A percentile compares a stretch with the other conserved stretches of the same genome.
These are phyloP conservation scores for Protomyces macrosporus DNA, from an alignment of 1,139 yeast species.

Conservation along the genomic window DNA sequence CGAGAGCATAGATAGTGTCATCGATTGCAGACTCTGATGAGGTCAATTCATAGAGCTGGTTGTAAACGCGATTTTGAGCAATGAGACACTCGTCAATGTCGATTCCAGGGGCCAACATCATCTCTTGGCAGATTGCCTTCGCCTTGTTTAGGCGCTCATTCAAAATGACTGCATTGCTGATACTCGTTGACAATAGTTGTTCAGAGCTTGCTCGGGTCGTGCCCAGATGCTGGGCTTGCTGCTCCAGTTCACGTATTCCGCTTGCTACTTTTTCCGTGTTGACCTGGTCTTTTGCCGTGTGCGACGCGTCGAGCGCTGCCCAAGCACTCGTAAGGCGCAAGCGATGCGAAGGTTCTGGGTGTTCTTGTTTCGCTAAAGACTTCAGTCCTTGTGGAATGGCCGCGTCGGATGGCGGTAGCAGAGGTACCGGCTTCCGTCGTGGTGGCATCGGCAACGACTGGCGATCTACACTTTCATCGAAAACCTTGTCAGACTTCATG, in stretches of 20 bases:
- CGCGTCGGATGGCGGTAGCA: not conserved
- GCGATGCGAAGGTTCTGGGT: too few relatives aligned
- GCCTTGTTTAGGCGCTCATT: not conserved
- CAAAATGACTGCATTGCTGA: not conserved
- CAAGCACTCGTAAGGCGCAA: not conserved
- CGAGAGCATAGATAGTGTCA: slow-evolving; percentile 60
- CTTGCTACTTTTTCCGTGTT: not conserved
- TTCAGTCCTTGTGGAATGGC: too few relatives aligned
- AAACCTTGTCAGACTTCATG: not conserved
- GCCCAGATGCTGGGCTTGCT: too few relatives aligned
- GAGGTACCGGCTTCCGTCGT: not conserved
- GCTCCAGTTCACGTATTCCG: too few relatives aligned
- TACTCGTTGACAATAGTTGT: too few relatives aligned
- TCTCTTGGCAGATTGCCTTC: not conserved
- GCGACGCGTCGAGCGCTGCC: not conserved
- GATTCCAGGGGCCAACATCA: not conserved
- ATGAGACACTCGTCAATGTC: slow-evolving; percentile 12
- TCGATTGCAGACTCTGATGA: slow-evolving; percentile 65
- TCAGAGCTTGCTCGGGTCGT: too few relatives aligned
- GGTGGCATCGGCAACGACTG: too few relatives aligned
- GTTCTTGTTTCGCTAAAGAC: too few relatives aligned
- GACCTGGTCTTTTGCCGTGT: not conserved
- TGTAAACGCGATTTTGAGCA: slow-evolving; percentile 13
- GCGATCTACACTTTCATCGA: not conserved
- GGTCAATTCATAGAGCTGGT: slow-evolving; percentile 53